These are phyloP conservation scores for Cornus suecica DNA, from an alignment of 148 eudicot species.

Conservation along the genomic window DNA sequence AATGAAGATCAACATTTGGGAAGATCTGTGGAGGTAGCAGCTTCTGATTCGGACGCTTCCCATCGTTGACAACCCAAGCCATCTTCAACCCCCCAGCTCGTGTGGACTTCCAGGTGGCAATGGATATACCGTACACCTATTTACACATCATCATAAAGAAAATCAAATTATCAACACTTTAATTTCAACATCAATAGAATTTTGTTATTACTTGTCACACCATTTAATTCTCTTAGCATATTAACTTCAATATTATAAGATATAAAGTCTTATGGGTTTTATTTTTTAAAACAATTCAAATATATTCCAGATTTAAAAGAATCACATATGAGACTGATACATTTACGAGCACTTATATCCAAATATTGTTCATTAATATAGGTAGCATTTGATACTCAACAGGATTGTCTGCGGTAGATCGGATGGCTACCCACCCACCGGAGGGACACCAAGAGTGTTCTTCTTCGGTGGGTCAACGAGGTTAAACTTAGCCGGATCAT, in stretches of 20 bases:
- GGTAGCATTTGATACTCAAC: constrained; percentile 24
- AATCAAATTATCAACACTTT: not conserved
- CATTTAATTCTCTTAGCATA: too few relatives aligned
- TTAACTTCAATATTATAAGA: too few relatives aligned
- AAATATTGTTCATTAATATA: too few relatives aligned
- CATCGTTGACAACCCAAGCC: constrained; percentile 39
- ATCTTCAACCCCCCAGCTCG: constrained; percentile 43
- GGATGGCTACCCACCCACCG: constrained; percentile 65
- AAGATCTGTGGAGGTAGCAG: constrained; percentile 40
- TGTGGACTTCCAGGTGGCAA: constrained; percentile 34
- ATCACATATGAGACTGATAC: too few relatives aligned
- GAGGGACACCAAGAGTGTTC: constrained; percentile 57
- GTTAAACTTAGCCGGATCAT: constrained; percentile 44
- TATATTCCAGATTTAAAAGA: too few relatives aligned
- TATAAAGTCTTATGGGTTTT: too few relatives aligned
- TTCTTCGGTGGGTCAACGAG: constrained; percentile 56
- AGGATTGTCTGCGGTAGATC: constrained; percentile 59
- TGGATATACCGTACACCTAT: constrained; percentile 40
- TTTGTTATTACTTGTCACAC: too few relatives aligned
- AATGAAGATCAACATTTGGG: constrained; percentile 26
- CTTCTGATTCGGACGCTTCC: constrained; percentile 32
- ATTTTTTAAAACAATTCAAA: too few relatives aligned
- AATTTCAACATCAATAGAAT: too few relatives aligned
- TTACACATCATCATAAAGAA: not conserved
- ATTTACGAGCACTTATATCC: too few relatives aligned